phyloP scores from a whole-genome alignment of 1,284 basidiomycete genomes.

The Ceratobasidium sp. region DNA sequence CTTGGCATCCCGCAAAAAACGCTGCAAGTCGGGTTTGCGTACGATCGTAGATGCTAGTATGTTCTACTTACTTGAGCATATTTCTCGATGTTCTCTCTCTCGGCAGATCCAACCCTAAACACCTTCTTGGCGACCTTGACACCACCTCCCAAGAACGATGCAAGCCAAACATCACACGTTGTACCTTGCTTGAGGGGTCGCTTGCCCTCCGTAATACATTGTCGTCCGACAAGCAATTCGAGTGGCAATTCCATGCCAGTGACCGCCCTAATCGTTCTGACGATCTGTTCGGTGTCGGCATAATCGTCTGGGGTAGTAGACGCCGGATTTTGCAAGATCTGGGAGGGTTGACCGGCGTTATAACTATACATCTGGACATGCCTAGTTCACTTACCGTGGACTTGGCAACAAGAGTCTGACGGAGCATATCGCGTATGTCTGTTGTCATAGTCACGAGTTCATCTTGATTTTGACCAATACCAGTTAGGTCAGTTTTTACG shows the following conservation, averaged over 20 bases:
- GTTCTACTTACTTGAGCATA: background rate
- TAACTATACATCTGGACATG: background rate
- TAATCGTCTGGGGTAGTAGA: background rate
- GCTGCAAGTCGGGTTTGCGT: background rate
- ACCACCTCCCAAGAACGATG: slow-evolving; percentile 26
- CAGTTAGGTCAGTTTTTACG: background rate
- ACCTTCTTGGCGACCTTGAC: slow-evolving; percentile 37
- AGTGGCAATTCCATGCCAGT: slow-evolving; percentile 22
- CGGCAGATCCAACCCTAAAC: slow-evolving; percentile 23
- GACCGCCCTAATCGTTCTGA: slow-evolving; percentile 13
- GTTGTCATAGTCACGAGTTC: background rate
- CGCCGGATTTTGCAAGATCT: background rate
- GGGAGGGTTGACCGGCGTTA: background rate
- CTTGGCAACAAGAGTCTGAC: background rate
- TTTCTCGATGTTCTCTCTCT: background rate
- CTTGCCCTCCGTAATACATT: slow-evolving; percentile 13
- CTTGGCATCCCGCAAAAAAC: background rate
- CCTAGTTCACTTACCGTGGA: background rate
- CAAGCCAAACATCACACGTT: slow-evolving; percentile 12
- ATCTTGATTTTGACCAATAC: background rate
- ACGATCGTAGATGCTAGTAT: too few species aligned
- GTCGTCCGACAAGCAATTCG: slow-evolving; percentile 8
- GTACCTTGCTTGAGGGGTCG: slow-evolving; percentile 11
- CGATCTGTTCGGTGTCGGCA: slow-evolving; percentile 8
- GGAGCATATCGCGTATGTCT: background rate